A percentile compares a stretch with the other conserved stretches of the same genome.
Conservation (phyloP, 163 green algal genomes). For the Coccomyxa subellipsoidea region DNA sequence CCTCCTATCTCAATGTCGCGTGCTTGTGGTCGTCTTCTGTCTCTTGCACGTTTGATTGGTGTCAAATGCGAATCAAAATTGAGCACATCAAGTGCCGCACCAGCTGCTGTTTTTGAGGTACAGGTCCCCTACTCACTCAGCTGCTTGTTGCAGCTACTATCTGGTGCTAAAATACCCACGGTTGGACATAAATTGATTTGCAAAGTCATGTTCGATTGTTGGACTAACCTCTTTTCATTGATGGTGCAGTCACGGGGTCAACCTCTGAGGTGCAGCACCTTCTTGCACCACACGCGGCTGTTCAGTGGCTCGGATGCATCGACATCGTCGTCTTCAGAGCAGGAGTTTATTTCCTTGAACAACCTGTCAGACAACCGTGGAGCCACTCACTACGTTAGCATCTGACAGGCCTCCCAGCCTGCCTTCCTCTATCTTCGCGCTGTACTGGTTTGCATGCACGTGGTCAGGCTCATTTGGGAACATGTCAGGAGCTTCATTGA, state of each 20-base stretch:
- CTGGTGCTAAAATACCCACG: too few relatives aligned
- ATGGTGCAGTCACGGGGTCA: not conserved
- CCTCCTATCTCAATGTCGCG: too few relatives aligned
- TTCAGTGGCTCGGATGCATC: not conserved
- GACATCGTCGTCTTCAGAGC: not conserved
- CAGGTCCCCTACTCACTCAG: too few relatives aligned
- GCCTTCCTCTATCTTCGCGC: too few relatives aligned
- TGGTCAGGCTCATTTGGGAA: too few relatives aligned
- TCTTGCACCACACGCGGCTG: not conserved
- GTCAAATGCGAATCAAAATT: not conserved
- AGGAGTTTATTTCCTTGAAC: slow-evolving; percentile 46
- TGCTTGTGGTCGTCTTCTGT: not conserved
- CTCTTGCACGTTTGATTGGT: not conserved
- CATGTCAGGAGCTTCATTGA: too few relatives aligned
- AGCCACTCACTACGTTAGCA: slow-evolving; percentile 38
- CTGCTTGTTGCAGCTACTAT: too few relatives aligned
- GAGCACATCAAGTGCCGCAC: not conserved
- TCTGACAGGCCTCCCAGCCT: too few relatives aligned
- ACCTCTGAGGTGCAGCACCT: not conserved
- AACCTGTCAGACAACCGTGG: slow-evolving; percentile 53
- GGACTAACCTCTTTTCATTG: too few relatives aligned
- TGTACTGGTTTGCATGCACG: too few relatives aligned
- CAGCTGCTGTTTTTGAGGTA: not conserved
- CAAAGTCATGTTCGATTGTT: too few relatives aligned
- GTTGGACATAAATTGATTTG: too few relatives aligned